Percentiles rank a stretch among this genome's conserved stretches.
These are phyloP conservation scores for Salix udensis DNA, from an alignment of 345 rosid species.

Conservation along the genomic window DNA sequence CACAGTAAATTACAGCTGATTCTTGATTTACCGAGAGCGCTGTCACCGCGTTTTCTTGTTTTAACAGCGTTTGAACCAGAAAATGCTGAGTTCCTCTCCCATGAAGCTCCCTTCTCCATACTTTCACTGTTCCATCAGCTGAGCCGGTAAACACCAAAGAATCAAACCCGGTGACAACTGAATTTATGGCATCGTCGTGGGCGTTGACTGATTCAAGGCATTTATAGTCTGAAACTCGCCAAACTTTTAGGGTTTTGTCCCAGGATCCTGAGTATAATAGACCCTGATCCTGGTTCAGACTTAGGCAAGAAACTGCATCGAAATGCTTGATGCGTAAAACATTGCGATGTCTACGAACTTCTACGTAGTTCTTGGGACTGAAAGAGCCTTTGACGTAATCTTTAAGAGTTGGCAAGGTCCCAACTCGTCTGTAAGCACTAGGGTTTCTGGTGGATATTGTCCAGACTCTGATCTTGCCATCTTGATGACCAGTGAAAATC, in stretches of 20 bases:
- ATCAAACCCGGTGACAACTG: conserved; percentile 34
- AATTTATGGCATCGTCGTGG: conserved; percentile 51
- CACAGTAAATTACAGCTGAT: conserved; percentile 53
- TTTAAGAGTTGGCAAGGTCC: conserved; percentile 42
- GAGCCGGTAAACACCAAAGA: conserved; percentile 46
- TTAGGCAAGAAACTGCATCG: conserved; percentile 51
- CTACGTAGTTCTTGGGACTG: conserved; percentile 47
- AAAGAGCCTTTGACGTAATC: conserved; percentile 34
- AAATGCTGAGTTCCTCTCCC: conserved; percentile 45
- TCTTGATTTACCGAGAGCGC: conserved; percentile 50
- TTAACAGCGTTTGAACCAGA: conserved; percentile 50
- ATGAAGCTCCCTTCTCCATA: conserved; percentile 43
- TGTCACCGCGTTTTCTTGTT: conserved; percentile 74
- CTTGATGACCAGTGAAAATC: conserved; percentile 55
- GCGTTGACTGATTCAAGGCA: conserved; percentile 51
- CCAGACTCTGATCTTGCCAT: conserved; percentile 54
- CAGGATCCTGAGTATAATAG: conserved; percentile 54
- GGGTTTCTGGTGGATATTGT: conserved; percentile 24
- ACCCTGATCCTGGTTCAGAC: conserved; percentile 35
- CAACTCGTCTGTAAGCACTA: conserved; percentile 26
- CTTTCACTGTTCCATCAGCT: conserved; percentile 48
- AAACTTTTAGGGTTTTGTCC: conserved; percentile 56
- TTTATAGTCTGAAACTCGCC: conserved; percentile 44
- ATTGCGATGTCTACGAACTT: conserved; percentile 34
- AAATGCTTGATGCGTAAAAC: conserved; percentile 42